Evolutionary conservation across 768 basidiomycete genomes (phyloP).

Genomic region (Vararia minispora): DNA sequence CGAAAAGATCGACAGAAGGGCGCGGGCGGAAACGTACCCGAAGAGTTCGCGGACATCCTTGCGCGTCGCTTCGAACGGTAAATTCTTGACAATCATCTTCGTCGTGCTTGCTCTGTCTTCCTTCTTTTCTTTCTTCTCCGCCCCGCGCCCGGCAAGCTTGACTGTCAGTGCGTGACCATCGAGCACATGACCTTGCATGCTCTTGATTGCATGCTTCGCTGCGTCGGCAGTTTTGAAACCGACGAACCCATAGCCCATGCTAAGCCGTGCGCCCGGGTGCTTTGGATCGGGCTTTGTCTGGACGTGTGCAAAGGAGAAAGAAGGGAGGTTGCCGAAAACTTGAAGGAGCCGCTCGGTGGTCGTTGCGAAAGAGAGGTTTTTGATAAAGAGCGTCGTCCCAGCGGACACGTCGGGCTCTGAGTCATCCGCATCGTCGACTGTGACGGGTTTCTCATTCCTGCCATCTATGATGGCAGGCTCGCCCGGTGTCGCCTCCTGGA

Average conservation of each 20-base stretch:
- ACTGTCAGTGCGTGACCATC: conserved; percentile 82
- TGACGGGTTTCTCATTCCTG: conserved; percentile 13
- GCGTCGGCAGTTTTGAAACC: conserved; percentile 72
- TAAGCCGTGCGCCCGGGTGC: conserved; percentile 46
- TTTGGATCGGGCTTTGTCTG: conserved; percentile 89
- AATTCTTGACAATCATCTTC: conserved; percentile 97
- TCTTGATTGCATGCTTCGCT: conserved; percentile 64
- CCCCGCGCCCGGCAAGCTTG: conserved; percentile 78
- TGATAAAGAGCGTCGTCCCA: conserved; percentile 85
- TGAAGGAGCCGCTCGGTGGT: conserved; percentile 59
- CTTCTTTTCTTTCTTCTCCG: conserved; percentile 39
- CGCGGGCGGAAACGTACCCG: conserved; percentile 42
- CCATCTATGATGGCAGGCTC: conserved; percentile 9
- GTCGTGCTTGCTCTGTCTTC: conserved; percentile 54
- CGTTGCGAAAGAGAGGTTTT: conserved; percentile 93
- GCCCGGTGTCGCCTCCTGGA: conserved; percentile 32
- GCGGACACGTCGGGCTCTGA: conserved; percentile 37
- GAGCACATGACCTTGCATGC: conserved; percentile 70
- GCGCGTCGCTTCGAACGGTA: conserved; percentile 93
- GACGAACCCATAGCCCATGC: conserved; percentile 96
- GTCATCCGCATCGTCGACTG: conserved; percentile 24
- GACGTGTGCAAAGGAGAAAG: conserved; percentile 78
- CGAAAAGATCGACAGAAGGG: neutral
- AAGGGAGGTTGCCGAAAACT: conserved; percentile 64
- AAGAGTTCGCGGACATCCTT: conserved; percentile 88